Evolutionary conservation across 2,329 filamentous ascomycete species (phyloP), one percentile per base, ranked within the genome.

Genomic region (Arthroderma sp.): DNA sequence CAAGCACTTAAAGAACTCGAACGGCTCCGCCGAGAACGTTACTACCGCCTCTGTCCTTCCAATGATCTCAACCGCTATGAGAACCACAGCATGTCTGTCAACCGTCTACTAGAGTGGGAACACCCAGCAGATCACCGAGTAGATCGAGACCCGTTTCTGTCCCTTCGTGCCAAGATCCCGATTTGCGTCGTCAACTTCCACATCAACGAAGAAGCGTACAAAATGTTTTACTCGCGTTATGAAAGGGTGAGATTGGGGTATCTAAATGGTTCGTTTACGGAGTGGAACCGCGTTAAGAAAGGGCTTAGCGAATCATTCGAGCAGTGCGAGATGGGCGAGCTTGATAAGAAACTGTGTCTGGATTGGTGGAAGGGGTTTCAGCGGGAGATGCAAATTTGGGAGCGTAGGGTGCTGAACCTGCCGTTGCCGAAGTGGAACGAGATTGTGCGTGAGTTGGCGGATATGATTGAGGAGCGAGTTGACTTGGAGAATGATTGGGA

Each of bases 341-440:
- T 48, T 41, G 46, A 54, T 6, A 49, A 48, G 29, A n/a, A n/a
- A 1, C 43, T 54, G 42, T 57, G 54, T 49, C 39, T 43, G 22
- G 15, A 38, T 5, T 63, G 59, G 54, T 61, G 54, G 55, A 29
- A 38, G 1, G 28, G 11, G 1, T 62, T 58, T 40, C 39, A 52
- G 1, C 7, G 6, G 2, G 52, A 57, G 34, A 61, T 59, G 56
- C 28, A 29, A 5, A 49, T 52, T 31, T 62, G 58, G 60, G 57
- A 61, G 44, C 31, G 29, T 2, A 51, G 43, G 6, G 8, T 58
- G 6, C 11, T 51, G 3, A 34, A 45, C 1, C n/a, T 61, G 10
- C 11, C 36, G 1, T 10, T 62, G 10, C 60, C 61, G 1, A 44
- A 44, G 5, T 63, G 53, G 52, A 51, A 57, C 15, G 48, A 54